Base-by-base conservation (phyloP, 257 asterid species). In the Nemophila menziesii region DNA sequence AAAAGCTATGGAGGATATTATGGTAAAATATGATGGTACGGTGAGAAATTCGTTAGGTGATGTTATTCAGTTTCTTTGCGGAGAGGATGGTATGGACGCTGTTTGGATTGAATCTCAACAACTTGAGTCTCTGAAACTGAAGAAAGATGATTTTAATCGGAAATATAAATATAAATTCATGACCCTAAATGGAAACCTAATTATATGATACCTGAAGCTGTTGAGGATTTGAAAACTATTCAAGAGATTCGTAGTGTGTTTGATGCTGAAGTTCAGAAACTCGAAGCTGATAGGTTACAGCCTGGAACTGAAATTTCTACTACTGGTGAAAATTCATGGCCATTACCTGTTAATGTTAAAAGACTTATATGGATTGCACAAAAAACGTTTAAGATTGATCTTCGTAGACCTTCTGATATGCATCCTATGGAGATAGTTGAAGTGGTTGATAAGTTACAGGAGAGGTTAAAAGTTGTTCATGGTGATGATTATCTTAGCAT, bases 1-100 rank as follows among this genome's bases (percentile, higher is more conserved):
- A 67, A 84, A 89, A 71, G 98, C 98, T 56, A 84, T 89, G 98
- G 98, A 89, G 80, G 98, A 89, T 67, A 89, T 89, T 51, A 89
- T 89, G 98, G 98, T 89, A 39, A 89, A 89, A 65, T 84, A 89
- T 70, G 98, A 89, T 57, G 98, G 98, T 15, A 89, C 98, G 20
- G 98, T 84, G 38, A 78, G 98, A 62, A 89, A 89, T 64, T 89
- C 98, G 16, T 54, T 84, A 55, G 96, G 98, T 14, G 96, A 89
- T 71, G 98, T 89, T 36, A 89, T 89, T 66, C 96, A 89, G 78
- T 89, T 89, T 72, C 93, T 84, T 15, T 89, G 84, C 19, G 98
- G 98, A 41, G 98, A 89, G 72, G 98, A 89, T 58, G 98, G 98
- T 44, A 89, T 89, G 98, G 98, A 89, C 72, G 56, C 96, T 39